These are phyloP conservation scores for Excoecaria cochinchinensis DNA, from an alignment of 345 rosid genomes.

Conservation along the genomic window DNA sequence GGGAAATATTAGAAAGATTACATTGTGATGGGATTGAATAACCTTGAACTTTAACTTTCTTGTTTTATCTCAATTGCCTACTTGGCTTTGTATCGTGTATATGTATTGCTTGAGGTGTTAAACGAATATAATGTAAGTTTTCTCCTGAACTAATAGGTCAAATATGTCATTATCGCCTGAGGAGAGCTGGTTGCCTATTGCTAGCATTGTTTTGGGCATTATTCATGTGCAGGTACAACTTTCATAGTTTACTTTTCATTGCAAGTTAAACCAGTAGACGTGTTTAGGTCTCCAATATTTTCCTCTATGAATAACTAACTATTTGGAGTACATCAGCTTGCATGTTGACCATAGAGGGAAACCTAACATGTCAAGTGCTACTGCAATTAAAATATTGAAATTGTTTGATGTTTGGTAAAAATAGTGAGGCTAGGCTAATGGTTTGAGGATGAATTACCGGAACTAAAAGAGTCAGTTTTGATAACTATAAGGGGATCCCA, in stretches of 20 bases:
- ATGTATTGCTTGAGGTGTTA: background rate
- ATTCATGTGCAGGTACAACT: slow-evolving; percentile 78
- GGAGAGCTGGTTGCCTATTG: slow-evolving; percentile 92
- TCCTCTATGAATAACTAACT: background rate
- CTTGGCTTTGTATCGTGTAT: background rate
- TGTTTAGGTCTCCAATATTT: background rate
- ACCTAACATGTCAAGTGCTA: background rate
- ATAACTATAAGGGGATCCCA: too few species aligned
- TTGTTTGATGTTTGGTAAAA: too few species aligned
- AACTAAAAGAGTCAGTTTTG: too few species aligned
- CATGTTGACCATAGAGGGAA: background rate
- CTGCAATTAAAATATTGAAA: too few species aligned
- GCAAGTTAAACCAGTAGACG: background rate
- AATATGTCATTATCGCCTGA: slow-evolving; percentile 78
- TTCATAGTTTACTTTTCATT: background rate
- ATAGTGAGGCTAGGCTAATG: too few species aligned
- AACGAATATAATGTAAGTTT: slow-evolving; percentile 9
- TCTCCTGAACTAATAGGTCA: slow-evolving; percentile 46
- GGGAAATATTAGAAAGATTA: background rate
- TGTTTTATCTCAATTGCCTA: background rate
- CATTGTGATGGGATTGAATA: background rate
- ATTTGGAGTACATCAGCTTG: slow-evolving; percentile 1
- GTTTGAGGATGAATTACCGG: too few species aligned
- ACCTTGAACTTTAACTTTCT: background rate
- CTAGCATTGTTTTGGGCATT: slow-evolving; percentile 80